Base-by-base conservation (phyloP, 768 basidiomycete genomes). In the Lactifluus piperatus region DNA sequence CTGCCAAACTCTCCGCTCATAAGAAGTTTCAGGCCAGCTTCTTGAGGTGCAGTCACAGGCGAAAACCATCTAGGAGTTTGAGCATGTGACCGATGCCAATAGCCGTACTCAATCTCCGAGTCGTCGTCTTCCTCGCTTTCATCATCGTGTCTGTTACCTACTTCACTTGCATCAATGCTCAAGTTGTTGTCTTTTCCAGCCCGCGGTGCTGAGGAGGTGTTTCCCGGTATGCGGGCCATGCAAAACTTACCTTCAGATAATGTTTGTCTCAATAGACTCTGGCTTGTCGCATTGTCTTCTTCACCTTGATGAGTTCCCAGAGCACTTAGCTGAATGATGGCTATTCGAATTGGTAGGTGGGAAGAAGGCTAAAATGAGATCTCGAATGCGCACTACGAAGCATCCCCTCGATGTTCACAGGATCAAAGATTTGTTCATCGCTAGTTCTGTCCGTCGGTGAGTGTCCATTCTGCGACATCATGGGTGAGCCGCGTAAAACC, bases 1-100 rank as follows among this genome's bases (percentile, higher is more conserved):
- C 80, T 72, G 18, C 91, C 91, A 70, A 93, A 95, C 54, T 93
- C 88, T 47, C 92, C 92, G 64, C 83, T 78, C 63, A 79, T 79
- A 10, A 91, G 76, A 13, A 95, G 75, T 43, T 80, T 75, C 16
- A 83, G 66, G 2, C 92, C 92, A 32, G 73, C 76, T 51, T 79
- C 65, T 69, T 85, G 80, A 6, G 90, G 86, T 58, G 85, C 79
- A 20, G 71, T 81, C 24, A 79, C 75, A 45, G 72, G 62, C 30
- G 70, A 67, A 57, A 70, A 76, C 74, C 73, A 77, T 13, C 60
- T 65, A 32, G 63, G 68, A 47, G 69, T 68, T 62, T 65, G 68
- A 29, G 63, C 56, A 43, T 46, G 61, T 34, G 56, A 27, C 5
- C 51, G 50, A 50, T 47, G 30, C 56, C 54, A 32, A 48, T 51